Evolutionary conservation across 2,329 filamentous ascomycete species (phyloP), one percentile per base, ranked within the genome.

Genomic region (Cladosporium cucumerinum): DNA sequence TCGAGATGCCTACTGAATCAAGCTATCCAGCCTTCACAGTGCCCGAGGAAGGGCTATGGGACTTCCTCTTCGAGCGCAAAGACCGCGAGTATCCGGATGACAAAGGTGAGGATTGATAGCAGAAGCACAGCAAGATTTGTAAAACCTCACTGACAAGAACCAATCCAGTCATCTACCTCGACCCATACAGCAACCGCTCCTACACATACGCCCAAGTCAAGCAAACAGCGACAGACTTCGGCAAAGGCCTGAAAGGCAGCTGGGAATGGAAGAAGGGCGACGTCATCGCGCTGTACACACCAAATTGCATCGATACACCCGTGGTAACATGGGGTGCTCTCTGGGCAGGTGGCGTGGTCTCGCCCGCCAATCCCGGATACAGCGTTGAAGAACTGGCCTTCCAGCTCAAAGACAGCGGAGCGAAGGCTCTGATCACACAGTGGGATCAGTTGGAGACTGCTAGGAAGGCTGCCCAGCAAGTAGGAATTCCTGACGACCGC

Each of bases 281-380:
- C 75, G 91, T 95, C 1, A 82, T 97, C 25, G 90, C 85, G 12
- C 82, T 97, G 62, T 97, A 89, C 81, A 89, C 91, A 3, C 91
- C 93, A 30, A 97, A 98, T 76, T 88, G 85, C 76, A 89, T 97
- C 74, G 93, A 97, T 76, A 92, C 89, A 0, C 89, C 92, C 0
- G 82, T 89, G 3, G 78, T 93, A 55, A 91, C 87, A 76, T 92
- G 91, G 82, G 93, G 93, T 30, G 84, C 87, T 11, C 86, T 90
- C 69, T 97, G 92, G 90, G 90, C 92, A 0, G 93, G 93, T 54
- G 93, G 91, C 32, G 81, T 92, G 60, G 80, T 92, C 12, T 92
- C 89, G n/a, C 92, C 93, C 0, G 93, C 92, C 2, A 97, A 97
- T 74, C 93, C 93, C 23, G 87, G 88, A 4, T 97, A 97, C 78